Conservation (phyloP, 345 rosid genomes). For the Trapa incisa region DNA sequence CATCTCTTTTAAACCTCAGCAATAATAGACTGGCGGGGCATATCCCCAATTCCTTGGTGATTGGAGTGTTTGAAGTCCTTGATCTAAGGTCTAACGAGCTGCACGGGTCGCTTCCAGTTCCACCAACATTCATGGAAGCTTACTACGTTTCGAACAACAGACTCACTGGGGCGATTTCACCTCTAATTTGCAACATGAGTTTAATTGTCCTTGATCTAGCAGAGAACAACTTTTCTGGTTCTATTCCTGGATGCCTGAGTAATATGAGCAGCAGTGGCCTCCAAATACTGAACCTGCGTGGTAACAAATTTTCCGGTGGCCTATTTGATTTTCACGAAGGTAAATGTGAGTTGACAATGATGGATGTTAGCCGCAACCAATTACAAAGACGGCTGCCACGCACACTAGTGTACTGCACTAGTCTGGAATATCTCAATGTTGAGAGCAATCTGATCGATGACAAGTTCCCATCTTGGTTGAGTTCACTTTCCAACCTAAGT, state of each 20-base stretch:
- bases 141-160: conserved; percentile 11
- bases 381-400: conserved; percentile 7
- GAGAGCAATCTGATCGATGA: not conserved
- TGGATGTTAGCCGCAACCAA: conserved; percentile 1
- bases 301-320: not conserved
- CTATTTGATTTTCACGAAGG: not conserved
- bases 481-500: not conserved
- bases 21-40: not conserved
- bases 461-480: conserved; percentile 6
- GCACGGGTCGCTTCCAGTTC: conserved; percentile 10
- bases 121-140: not conserved
- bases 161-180: not conserved
- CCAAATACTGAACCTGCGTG: not conserved
- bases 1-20: not conserved
- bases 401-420: not conserved
- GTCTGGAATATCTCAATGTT: not conserved
- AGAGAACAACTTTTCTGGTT: conserved; percentile 9
- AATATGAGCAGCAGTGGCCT: conserved; percentile 10
- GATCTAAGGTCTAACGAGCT: not conserved
- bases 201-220: conserved; percentile 12
- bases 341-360: not conserved
- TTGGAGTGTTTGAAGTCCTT: not conserved
- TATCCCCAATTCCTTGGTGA: not conserved
- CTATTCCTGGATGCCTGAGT: conserved; percentile 15
- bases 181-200: conserved; percentile 8